Base-by-base conservation (phyloP, 768 basidiomycete species). In the Lactarius trivialis region DNA sequence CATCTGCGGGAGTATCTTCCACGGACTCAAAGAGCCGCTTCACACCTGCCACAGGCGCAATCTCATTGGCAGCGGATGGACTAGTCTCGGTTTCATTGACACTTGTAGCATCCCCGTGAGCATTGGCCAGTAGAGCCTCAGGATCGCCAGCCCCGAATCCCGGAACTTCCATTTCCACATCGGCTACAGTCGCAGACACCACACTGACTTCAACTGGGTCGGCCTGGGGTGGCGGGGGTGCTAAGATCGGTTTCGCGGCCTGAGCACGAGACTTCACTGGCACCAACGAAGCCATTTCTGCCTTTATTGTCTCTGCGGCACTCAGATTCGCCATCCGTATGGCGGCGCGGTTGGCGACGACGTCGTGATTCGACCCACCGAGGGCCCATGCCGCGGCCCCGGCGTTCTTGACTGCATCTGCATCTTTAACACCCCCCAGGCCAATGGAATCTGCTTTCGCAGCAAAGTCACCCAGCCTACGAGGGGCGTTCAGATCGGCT, bases 281-380 rank as follows among this genome's bases (percentile, higher is more conserved):
- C 57, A 73, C 66, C 50, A 78, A 71, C 24, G 85, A 83, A 66
- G 86, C 82, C 66, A 98, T 74, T 74, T 98, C 92, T 56, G 92
- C 93, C 76, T 92, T 95, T 69, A 98, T 79, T 73, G 88, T 83
- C 72, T 98, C 92, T 59, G 95, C 95, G 50, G 96, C 96, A 77
- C 85, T 92, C 85, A 98, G 84, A 71, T 98, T 98, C 32, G 96
- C 96, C 83, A 96, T 86, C 63, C 95, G 85, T 66, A 97, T 92
- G 28, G 90, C 91, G 65, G 85, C 83, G 45, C 93, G 85, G 73
- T 96, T 96, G 54, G 88, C 87, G 32, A 95, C 93, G 62, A 96
- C 85, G 73, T 94, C 91, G 59, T 83, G 83, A 73, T 95, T 96
- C n/a, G 88, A 89, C 24, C 91, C 91, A 45, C 84, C 87, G 56